Base-by-base conservation (phyloP, 1,284 basidiomycete genomes). In the Salmacisia buchloeana region DNA sequence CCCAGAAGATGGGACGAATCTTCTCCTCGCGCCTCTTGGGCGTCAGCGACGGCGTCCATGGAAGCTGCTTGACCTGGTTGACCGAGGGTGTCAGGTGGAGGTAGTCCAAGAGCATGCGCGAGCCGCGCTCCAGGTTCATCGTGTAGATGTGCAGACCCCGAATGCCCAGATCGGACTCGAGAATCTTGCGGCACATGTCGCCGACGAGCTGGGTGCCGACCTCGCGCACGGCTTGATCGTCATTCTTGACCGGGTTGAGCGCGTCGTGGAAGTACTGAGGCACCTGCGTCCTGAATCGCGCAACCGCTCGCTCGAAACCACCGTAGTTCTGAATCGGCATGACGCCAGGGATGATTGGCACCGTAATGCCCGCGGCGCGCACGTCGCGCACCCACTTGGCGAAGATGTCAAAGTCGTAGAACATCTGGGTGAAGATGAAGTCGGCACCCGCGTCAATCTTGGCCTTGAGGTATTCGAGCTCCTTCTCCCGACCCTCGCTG, bases 281-380 rank as follows among this genome's bases (percentile, higher is more conserved):
- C 33, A 98, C 92, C 29, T 86, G 77, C 25, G 88, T 94, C 72
- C 89, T 87, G 61, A 94, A 91, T 45, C 97, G 85, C 72, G 85
- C 88, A 6, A 94, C 94, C 68, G 94, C 92, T 61, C 92, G 90
- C 81, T 89, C 85, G 82, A 97, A 97, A 29, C 93, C 94, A 72
- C 94, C 93, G 89, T 92, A 97, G 38, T 92, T 97, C 82, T 98
- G 94, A 69, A 98, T 94, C 4, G 94, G 94, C 82, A 93, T 94
- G 75, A 98, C 90, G 41, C 92, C 92, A 25, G 96, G 96, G 5
- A 98, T 88, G 78, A 98, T 93, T 18, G 96, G 94, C 27, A 94
- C 85, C 0, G 87, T 91, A 81, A 98, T 96, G 7, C 94, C 81
- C 49, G 70, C 69, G 38, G 68, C 69, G 38, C 75, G 69, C 13